Evolutionary conservation across 768 basidiomycete genomes (phyloP).

Genomic region (Termitomyces titanicus): DNA sequence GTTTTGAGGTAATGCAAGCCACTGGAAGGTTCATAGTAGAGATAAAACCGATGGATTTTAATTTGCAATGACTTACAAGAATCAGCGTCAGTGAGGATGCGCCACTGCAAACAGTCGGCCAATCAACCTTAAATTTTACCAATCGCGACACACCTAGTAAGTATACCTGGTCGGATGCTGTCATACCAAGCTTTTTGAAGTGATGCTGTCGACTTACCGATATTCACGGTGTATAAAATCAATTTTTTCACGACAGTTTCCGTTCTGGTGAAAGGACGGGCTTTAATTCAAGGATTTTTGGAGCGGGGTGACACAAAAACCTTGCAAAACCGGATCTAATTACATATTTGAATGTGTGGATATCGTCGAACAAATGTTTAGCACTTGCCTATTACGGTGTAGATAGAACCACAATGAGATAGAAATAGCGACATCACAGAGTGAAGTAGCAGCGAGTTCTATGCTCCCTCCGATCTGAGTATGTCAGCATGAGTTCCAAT

Average conservation of each 20-base stretch:
- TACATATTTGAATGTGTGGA: background rate
- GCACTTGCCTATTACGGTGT: conserved; percentile 2
- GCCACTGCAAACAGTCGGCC: background rate
- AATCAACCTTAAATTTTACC: background rate
- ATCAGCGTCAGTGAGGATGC: conserved; percentile 10
- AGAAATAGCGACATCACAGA: conserved; percentile 10
- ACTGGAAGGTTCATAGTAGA: background rate
- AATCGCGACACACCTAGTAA: background rate
- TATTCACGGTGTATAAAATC: conserved; percentile 11
- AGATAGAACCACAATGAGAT: conserved; percentile 7
- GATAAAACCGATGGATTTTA: background rate
- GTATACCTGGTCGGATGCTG: background rate
- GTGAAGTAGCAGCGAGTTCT: conserved; percentile 8
- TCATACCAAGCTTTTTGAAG: background rate
- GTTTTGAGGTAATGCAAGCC: conserved; percentile 8
- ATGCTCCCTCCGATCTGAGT: conserved; percentile 8
- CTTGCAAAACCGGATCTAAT: conserved; percentile 8
- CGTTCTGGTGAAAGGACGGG: background rate
- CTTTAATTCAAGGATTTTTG: too few relatives aligned
- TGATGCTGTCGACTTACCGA: background rate
- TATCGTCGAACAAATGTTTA: background rate
- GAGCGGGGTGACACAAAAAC: background rate
- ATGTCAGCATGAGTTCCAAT: background rate
- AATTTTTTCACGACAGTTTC: conserved; percentile 9
- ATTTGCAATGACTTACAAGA: background rate